A percentile compares a stretch with the other conserved stretches of the same genome.
phyloP scores from a whole-genome alignment of 768 basidiomycete genomes.

The Psilocybe cyanescens region DNA sequence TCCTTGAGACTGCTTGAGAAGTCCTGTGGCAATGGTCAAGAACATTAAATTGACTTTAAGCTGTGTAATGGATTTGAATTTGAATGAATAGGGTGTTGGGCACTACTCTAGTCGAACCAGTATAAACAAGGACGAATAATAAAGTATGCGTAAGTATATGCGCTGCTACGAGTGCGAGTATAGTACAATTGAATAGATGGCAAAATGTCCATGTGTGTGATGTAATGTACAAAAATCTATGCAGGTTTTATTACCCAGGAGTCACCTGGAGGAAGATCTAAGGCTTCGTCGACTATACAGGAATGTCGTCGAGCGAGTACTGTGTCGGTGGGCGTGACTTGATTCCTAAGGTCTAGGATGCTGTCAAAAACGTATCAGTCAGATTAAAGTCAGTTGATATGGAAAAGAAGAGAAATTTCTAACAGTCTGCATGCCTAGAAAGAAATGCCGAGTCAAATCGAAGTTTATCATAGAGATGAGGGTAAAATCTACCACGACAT shows the following conservation, averaged over 20 bases:
- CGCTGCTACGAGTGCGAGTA: too few relatives aligned
- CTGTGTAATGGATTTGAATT: too few relatives aligned
- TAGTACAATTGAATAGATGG: background rate
- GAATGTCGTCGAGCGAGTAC: conserved; percentile 34
- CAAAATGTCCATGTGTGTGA: background rate
- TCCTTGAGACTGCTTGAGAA: too few relatives aligned
- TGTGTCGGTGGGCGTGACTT: conserved; percentile 32
- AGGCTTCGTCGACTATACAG: conserved; percentile 20
- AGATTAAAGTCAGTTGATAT: background rate
- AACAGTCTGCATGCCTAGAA: conserved; percentile 9
- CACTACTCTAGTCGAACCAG: too few relatives aligned
- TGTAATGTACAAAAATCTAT: background rate
- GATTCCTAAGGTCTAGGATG: conserved; percentile 40
- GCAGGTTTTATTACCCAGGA: background rate
- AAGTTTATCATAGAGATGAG: background rate
- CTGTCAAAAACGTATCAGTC: conserved; percentile 20
- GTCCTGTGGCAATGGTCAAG: too few relatives aligned
- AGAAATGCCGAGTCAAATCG: background rate
- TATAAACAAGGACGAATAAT: too few relatives aligned
- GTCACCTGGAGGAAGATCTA: background rate
- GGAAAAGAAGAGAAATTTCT: background rate
- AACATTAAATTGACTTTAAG: too few relatives aligned
- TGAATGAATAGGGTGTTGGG: too few relatives aligned
- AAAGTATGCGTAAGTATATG: too few relatives aligned
- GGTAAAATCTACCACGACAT: conserved; percentile 35